phyloP scores from a whole-genome alignment of 768 basidiomycete species.

The Heimioporus sp. region DNA sequence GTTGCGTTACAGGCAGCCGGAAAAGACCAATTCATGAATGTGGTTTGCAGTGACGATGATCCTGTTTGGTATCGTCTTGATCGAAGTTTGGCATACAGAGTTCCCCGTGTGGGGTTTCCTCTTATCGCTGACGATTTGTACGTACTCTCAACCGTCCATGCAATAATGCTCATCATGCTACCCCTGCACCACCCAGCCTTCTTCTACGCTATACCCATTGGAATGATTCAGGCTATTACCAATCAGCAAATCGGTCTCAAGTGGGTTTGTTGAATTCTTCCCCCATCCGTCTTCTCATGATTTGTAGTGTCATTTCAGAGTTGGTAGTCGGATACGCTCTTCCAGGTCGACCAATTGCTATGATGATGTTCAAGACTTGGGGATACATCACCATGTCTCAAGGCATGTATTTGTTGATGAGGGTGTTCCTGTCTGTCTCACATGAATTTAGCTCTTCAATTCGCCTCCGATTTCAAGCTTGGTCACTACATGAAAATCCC shows the following conservation, averaged over 20 bases:
- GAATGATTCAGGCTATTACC: constrained; percentile 57
- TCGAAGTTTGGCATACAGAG: constrained; percentile 60
- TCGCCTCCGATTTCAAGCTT: constrained; percentile 71
- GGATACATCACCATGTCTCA: constrained; percentile 66
- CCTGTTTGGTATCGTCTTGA: constrained; percentile 55
- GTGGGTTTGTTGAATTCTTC: constrained; percentile 5
- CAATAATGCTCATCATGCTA: not conserved
- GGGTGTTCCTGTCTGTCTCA: no score
- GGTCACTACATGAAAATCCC: constrained; percentile 76
- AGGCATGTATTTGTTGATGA: constrained; percentile 11
- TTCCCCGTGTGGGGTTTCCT: constrained; percentile 43
- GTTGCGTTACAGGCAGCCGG: not conserved
- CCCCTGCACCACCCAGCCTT: constrained; percentile 27
- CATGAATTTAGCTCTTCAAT: constrained; percentile 46
- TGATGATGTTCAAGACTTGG: constrained; percentile 81
- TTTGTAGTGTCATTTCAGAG: constrained; percentile 36
- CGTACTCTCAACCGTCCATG: constrained; percentile 11
- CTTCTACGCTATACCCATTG: constrained; percentile 70
- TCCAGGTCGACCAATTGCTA: constrained; percentile 67
- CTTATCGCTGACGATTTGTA: constrained; percentile 29
- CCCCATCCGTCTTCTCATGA: not conserved
- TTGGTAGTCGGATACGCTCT: constrained; percentile 58
- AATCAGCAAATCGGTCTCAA: constrained; percentile 71
- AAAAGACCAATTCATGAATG: not conserved
- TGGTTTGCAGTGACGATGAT: constrained; percentile 43